Evolutionary conservation across 176 grass and related monocot genomes (phyloP).

Genomic region (Aegilops bicornis): DNA sequence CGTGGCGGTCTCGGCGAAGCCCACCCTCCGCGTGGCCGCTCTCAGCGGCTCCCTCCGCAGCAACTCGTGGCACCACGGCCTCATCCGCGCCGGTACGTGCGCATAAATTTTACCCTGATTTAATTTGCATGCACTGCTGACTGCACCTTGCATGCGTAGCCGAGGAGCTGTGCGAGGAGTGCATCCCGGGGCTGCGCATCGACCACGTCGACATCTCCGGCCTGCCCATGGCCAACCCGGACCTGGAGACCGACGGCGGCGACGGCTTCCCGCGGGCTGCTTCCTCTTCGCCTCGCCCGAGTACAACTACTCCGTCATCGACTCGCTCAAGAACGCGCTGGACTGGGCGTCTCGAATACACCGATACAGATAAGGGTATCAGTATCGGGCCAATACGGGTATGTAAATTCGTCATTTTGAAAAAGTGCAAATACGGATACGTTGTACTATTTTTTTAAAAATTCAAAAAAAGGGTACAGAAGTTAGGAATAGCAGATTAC

Average conservation of each 20-base stretch:
- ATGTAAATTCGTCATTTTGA: no score
- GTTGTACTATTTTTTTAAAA: no score
- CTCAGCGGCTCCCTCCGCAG: slow-evolving; percentile 68
- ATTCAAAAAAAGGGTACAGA: no score
- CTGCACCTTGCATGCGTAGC: slow-evolving; percentile 6
- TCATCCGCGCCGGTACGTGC: slow-evolving; percentile 67
- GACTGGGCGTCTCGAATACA: no score
- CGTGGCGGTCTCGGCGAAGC: not conserved
- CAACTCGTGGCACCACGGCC: slow-evolving; percentile 56
- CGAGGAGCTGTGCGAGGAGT: slow-evolving; percentile 59
- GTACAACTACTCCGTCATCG: slow-evolving; percentile 88
- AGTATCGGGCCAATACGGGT: no score
- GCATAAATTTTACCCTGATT: not conserved
- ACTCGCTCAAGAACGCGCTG: slow-evolving; percentile 68
- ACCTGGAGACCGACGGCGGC: slow-evolving; percentile 57
- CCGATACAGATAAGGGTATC: no score
- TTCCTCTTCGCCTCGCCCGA: slow-evolving; percentile 82
- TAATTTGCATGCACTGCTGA: no score
- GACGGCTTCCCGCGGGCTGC: slow-evolving; percentile 49
- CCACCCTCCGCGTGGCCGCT: slow-evolving; percentile 35
- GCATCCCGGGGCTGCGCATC: slow-evolving; percentile 50
- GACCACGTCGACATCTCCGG: slow-evolving; percentile 71
- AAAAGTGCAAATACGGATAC: no score
- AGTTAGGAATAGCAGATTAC: no score
- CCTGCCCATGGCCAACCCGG: slow-evolving; percentile 78